Base-by-base conservation (phyloP, 345 rosid genomes). In the Aquilaria malaccensis region DNA sequence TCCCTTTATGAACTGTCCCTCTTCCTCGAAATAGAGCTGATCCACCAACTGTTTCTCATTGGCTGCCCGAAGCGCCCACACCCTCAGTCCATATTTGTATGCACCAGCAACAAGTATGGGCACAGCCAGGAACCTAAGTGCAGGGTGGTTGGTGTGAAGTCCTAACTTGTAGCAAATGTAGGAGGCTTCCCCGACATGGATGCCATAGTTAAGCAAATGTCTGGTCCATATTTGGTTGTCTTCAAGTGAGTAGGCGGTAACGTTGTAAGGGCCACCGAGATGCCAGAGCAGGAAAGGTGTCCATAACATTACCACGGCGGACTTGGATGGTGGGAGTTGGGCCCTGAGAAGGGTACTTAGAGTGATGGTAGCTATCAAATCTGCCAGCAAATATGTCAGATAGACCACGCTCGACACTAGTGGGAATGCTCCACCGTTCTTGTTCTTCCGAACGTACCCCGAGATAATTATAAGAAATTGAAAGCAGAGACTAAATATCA, bases 11-110 rank as follows among this genome's bases (percentile, higher is more conserved):
- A 50, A 15, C 55, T 10, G 60, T 60, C 64, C 62, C 41, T 64
- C 9, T 31, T 15, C 3, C 32, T 32, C 13, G 57, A 11, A 76
- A 71, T 71, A 74, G 51, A 13, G 78, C 43, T 37, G 47, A 1
- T 79, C 70, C 47, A 62, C 60, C n/a, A 81, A 64, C 41, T 62
- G 64, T 22, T 74, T 63, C 11, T 57, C 64, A 51, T 81, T 79
- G n/a, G 86, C 83, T 30, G 68, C 68, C 67, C 72, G 65, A 13
- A 83, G 78, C 0, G 71, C 73, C 58, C 68, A 59, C 13, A 65
- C 79, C 67, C 80, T 72, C 74, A 79, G 83, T 0, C 53, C 77
- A 46, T 69, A 81, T 65, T 80, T 83, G 56, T 72, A 66, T 50
- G 75, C 53, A 50, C 87, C 94, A 0, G 56, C 73, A 1, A 60